Base-by-base conservation (phyloP, 2,329 filamentous ascomycete species). In the Exophiala dermatitidis region DNA sequence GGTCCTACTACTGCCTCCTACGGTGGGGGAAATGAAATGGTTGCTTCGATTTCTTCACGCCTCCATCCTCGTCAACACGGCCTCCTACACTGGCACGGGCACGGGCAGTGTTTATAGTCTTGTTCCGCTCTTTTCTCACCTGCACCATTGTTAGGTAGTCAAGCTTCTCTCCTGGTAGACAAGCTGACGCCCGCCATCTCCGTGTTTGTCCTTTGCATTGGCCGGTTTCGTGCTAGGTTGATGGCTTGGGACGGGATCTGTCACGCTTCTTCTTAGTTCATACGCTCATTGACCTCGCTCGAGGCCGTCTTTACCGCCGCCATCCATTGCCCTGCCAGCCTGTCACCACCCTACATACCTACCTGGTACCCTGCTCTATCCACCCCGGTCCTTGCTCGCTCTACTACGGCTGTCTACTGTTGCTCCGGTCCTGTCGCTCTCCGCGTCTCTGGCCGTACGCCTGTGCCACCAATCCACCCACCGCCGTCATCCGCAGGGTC, bases 371-470 rank as follows among this genome's bases (percentile, higher is more conserved):
- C 37, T 37, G 32, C 30, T 40, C 12, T 40, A 33, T 45, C 48
- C 40, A 29, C 41, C 48, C 32, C 34, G n/a, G 32, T 33, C 19
- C 47, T 40, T 40, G 46, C 12, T 40, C 19, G 19, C 19, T 19
- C 19, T 19, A 19, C 19, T 19, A 19, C 19, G 19, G 26, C 38
- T 41, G 38, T 50, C 38, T 38, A 37, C 26, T 45, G 31, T 51
- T 12, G 32, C 37, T 19, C 48, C 48, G 33, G 48, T 31, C 37
- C 48, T 45, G 32, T 40, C 41, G 28, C 37, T 45, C 48, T 51
- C 48, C 48, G 48, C 48, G 32, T 33, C 43, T 45, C 48, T 40
- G 36, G 42, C 40, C 32, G 43, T 26, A 43, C 45, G 40, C 48
- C 42, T 33, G 43, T 31, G 10, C 38, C 40, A 44, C 40, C 48